These are phyloP conservation scores for Leucocoprinus sp. DNA, from an alignment of 768 basidiomycete genomes.

Conservation along the genomic window DNA sequence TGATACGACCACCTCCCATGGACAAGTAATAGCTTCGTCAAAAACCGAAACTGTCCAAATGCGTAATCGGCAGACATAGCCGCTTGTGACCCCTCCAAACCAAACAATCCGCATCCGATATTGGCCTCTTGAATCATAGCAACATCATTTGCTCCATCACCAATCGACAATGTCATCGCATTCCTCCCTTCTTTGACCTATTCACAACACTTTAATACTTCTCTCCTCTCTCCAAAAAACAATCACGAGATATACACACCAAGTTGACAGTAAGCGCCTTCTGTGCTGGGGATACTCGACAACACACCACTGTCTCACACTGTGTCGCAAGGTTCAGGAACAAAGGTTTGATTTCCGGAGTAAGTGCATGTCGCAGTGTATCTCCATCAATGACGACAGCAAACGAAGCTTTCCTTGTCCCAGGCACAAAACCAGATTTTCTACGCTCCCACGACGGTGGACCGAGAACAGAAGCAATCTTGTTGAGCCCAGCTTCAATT, in stretches of 20 bases:
- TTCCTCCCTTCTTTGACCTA: constrained; percentile 93
- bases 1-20: constrained; percentile 98
- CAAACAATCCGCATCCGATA: constrained; percentile 89
- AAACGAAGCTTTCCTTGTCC: constrained; percentile 58
- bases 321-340: constrained; percentile 93
- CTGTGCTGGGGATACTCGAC: constrained; percentile 94
- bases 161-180: constrained; percentile 95
- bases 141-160: constrained; percentile 96
- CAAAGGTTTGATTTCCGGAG: constrained; percentile 66
- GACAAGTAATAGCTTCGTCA: constrained; percentile 85
- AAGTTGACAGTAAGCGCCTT: constrained; percentile 96
- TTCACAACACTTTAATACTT: constrained; percentile 6
- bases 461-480: constrained; percentile 81
- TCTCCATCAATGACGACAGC: constrained; percentile 97
- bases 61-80: constrained; percentile 99
- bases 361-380: constrained; percentile 76
- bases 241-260: constrained; percentile 33
- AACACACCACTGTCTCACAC: constrained; percentile 97
- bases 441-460: constrained; percentile 56
- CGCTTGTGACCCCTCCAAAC: constrained; percentile 94
- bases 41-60: constrained; percentile 92
- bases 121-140: constrained; percentile 99
- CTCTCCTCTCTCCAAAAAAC: neutral
- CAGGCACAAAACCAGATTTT: constrained; percentile 61
- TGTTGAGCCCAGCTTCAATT: constrained; percentile 89